These are phyloP conservation scores for Emmonsia crescens DNA, from an alignment of 2,329 filamentous ascomycete species.

Conservation along the genomic window DNA sequence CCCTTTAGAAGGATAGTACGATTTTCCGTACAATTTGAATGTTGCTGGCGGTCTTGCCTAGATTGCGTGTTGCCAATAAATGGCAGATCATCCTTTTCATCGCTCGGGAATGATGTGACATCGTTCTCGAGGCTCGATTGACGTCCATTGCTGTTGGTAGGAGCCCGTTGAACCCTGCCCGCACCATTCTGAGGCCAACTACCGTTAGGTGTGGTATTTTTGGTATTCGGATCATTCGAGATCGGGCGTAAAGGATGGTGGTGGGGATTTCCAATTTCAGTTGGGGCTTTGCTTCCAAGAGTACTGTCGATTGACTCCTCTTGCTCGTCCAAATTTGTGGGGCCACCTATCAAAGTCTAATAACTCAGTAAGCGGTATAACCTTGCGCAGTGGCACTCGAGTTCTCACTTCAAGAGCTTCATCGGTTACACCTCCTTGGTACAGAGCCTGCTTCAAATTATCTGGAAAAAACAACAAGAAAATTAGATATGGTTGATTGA, in stretches of 20 bases:
- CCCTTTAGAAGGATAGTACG: slow-evolving; percentile 47
- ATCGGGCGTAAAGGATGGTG: background rate
- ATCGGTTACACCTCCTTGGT: slow-evolving; percentile 39
- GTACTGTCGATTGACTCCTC: background rate
- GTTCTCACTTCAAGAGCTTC: slow-evolving; percentile 39
- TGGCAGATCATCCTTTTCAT: slow-evolving; percentile 18
- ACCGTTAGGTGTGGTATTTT: background rate
- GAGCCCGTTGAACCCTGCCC: background rate
- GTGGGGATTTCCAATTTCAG: background rate
- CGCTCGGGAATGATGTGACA: slow-evolving; percentile 16
- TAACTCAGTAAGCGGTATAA: slow-evolving; percentile 9
- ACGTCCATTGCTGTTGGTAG: background rate
- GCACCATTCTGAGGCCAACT: background rate
- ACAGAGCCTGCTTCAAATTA: slow-evolving; percentile 39
- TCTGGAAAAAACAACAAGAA: slow-evolving; percentile 22
- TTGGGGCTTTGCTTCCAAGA: background rate
- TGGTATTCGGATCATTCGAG: background rate
- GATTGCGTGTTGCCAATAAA: slow-evolving; percentile 12
- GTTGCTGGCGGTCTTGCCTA: slow-evolving; percentile 12
- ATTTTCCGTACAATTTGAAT: slow-evolving; percentile 13
- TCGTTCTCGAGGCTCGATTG: slow-evolving; percentile 17
- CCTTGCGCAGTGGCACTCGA: slow-evolving; percentile 2
- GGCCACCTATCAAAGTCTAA: slow-evolving; percentile 10
- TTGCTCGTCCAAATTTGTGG: background rate
- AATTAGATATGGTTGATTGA: background rate